phyloP scores from a whole-genome alignment of 163 green algal genomes.

The Chlamydomonas reinhardtii region DNA sequence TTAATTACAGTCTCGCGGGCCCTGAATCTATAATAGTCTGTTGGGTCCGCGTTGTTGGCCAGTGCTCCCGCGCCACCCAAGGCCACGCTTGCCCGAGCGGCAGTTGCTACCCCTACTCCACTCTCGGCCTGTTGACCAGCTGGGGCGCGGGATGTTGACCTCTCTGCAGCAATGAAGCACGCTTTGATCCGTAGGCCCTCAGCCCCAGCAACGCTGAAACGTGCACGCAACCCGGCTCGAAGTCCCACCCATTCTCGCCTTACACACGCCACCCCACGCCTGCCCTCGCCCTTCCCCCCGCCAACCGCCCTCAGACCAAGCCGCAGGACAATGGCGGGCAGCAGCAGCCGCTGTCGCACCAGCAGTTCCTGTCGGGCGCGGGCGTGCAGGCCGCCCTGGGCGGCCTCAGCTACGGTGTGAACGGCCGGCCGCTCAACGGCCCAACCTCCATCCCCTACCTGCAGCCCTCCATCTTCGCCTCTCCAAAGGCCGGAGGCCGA shows the following conservation, averaged over 20 bases:
- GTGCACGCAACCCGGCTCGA: no score
- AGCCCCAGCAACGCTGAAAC: no score
- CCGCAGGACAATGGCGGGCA: not conserved
- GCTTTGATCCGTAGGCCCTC: no score
- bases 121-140: slow-evolving; percentile 1
- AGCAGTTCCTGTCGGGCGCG: slow-evolving; percentile 21
- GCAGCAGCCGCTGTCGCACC: slow-evolving; percentile 21
- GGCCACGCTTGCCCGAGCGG: no score
- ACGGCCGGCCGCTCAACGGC: slow-evolving; percentile 15
- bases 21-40: no score
- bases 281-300: not conserved
- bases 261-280: not conserved
- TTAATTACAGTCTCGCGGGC: no score
- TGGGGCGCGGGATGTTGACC: no score
- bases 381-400: slow-evolving; percentile 34
- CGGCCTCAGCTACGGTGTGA: slow-evolving; percentile 7
- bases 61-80: no score
- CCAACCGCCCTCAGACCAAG: no score
- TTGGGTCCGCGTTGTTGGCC: no score
- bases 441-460: not conserved
- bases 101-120: not conserved
- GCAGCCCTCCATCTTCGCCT: slow-evolving; percentile 29
- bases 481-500: slow-evolving; percentile 9
- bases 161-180: no score
- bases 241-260: no score